Percentiles rank a stretch among this genome's conserved stretches.
These are phyloP conservation scores for Pichia sp. DNA, from an alignment of 1,139 yeast species.

Conservation along the genomic window DNA sequence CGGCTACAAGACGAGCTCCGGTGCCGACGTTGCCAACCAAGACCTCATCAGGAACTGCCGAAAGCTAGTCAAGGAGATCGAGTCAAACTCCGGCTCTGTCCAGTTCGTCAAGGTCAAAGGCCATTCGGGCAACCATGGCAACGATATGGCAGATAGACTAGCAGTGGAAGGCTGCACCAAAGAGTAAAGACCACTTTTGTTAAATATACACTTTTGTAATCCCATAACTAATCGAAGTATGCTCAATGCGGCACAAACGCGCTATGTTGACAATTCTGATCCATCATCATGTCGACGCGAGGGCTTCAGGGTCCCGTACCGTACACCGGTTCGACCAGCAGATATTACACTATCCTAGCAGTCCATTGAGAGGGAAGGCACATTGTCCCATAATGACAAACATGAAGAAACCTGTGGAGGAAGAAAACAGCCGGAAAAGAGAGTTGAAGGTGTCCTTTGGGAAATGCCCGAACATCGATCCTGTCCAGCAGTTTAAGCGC, in stretches of 20 bases:
- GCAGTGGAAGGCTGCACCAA: slow-evolving; percentile 60
- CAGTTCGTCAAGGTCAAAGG: slow-evolving; percentile 59
- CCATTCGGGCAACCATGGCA: slow-evolving; percentile 66
- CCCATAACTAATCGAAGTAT: neutral
- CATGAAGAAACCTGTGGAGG: neutral
- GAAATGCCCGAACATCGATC: neutral
- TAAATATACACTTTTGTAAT: neutral
- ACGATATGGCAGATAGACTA: slow-evolving; percentile 70
- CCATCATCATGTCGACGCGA: too few relatives aligned
- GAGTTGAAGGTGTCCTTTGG: slow-evolving; percentile 10
- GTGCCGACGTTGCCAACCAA: slow-evolving; percentile 45
- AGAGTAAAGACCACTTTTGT: neutral
- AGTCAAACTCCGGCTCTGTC: slow-evolving; percentile 10
- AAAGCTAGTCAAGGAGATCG: slow-evolving; percentile 20
- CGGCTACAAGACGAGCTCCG: slow-evolving; percentile 47
- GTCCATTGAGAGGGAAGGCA: too few relatives aligned
- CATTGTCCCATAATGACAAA: neutral
- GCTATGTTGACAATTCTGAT: neutral
- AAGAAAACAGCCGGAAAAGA: slow-evolving; percentile 1
- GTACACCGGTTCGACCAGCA: too few relatives aligned
- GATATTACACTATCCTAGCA: too few relatives aligned
- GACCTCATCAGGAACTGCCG: slow-evolving; percentile 43
- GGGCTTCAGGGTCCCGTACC: too few relatives aligned
- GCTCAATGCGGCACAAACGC: neutral
- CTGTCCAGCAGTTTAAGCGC: neutral